A percentile compares a stretch with the other conserved stretches of the same genome.
Evolutionary conservation across 2,329 filamentous ascomycete species (phyloP).

Genomic region (Aspergillus carbonarius): DNA sequence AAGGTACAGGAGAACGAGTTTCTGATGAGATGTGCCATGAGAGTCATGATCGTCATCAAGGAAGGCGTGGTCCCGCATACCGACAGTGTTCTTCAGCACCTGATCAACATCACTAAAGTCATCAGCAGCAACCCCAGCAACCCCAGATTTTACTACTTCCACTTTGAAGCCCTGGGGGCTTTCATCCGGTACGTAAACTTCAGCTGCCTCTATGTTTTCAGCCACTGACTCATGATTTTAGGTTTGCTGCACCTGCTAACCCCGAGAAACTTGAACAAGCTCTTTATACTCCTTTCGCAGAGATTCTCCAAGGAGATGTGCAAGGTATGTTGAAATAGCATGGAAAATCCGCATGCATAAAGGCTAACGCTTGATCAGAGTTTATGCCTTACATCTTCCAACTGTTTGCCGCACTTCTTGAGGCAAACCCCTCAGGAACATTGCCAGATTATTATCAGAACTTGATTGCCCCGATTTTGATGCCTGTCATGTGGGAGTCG

Average conservation of each 20-base stretch:
- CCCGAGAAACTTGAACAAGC: constrained; percentile 74
- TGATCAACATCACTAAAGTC: constrained; percentile 85
- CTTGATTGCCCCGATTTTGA: constrained; percentile 74
- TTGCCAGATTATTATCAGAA: constrained; percentile 79
- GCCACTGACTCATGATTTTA: constrained; percentile 22
- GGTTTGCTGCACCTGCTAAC: constrained; percentile 66
- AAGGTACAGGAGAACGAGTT: constrained; percentile 99
- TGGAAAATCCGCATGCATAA: neutral
- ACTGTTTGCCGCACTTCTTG: constrained; percentile 84
- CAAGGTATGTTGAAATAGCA: constrained; percentile 57
- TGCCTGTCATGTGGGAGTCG: constrained; percentile 83
- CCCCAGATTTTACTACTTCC: constrained; percentile 96
- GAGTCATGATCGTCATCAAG: constrained; percentile 89
- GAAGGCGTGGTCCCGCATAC: constrained; percentile 73
- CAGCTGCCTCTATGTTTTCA: neutral
- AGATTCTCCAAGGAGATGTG: constrained; percentile 76
- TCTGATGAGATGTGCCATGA: constrained; percentile 97
- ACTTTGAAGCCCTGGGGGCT: constrained; percentile 91
- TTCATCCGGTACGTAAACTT: constrained; percentile 63
- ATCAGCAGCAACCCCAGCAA: constrained; percentile 97
- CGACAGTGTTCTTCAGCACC: constrained; percentile 76
- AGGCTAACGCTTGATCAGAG: constrained; percentile 56
- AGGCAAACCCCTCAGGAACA: constrained; percentile 75
- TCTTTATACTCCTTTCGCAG: constrained; percentile 80
- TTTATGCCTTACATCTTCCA: constrained; percentile 98